phyloP scores from a whole-genome alignment of 164 flowering plant genomes.

The Vitis cinerea region DNA sequence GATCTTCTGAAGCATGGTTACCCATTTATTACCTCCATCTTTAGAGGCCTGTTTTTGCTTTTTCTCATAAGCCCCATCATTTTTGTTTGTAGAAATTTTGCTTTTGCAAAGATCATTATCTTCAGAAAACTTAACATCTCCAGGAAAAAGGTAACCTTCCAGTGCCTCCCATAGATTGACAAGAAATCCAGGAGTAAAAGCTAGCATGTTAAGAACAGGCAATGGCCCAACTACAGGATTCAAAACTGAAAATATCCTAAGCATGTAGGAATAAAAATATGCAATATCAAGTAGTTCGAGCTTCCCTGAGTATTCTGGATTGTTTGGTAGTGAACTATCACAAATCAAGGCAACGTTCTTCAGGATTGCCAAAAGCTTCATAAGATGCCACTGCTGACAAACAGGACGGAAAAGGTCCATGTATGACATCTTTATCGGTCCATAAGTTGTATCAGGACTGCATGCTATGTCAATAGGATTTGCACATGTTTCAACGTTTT shows the following conservation, averaged over 20 bases:
- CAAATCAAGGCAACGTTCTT: conserved; percentile 25
- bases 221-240: conserved; percentile 60
- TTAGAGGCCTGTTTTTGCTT: conserved; percentile 41
- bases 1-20: conserved; percentile 63
- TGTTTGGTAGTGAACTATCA: conserved; percentile 11
- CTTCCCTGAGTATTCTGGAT: conserved; percentile 17
- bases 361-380: conserved; percentile 46
- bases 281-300: conserved; percentile 63
- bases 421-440: conserved; percentile 40
- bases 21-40: conserved; percentile 71
- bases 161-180: conserved; percentile 58
- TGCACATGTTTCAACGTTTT: conserved; percentile 20
- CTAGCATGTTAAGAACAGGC: conserved; percentile 83
- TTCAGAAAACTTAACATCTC: conserved; percentile 13
- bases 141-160: conserved; percentile 51
- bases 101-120: conserved; percentile 16
- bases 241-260: conserved; percentile 63
- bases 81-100: conserved; percentile 23
- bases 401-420: conserved; percentile 66
- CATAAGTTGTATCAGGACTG: conserved; percentile 23
- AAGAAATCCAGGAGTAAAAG: conserved; percentile 90
- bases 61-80: conserved; percentile 31
- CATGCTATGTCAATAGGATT: conserved; percentile 8
- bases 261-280: conserved; percentile 67
- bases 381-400: conserved; percentile 88